Base-by-base conservation (phyloP, 345 rosid genomes). In the Nephelium lappaceum region DNA sequence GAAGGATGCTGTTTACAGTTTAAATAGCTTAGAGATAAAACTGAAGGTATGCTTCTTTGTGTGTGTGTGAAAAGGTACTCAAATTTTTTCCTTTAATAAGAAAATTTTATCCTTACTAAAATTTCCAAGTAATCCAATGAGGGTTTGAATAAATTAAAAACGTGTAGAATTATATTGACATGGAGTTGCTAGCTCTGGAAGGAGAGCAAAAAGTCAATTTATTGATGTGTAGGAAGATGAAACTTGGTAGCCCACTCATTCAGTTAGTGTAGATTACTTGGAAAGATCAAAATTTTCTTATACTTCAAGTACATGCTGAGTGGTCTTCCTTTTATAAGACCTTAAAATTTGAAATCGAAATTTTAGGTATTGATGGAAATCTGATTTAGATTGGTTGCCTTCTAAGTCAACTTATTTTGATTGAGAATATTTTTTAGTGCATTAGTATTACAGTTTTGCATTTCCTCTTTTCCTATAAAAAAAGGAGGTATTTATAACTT, bases 21-120 rank as follows among this genome's bases (percentile, higher is more conserved):
- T 93, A 73, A 93, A 88, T 75, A 84, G 83, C 79, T 82, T 92
- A 82, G 97, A 92, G 85, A 92, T 93, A 76, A 93, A 89, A 81
- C 90, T 93, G 41, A 93, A 93, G 95, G 93, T 93, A 80, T 67
- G 16, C 68, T 43, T 62, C 72, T 31, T 16, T 49, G 6, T 53
- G n/a, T 71, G 36, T 69, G 55, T 55, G 67, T 68, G 51, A 19
- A 45, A 45, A 7, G 19, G 39, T 14, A n/a, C 39, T 47, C 42
- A 47, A 19, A 58, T n/a, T 57, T 57, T n/a, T 57, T 57, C 12
- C 23, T 19, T 57, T 19, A 31, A 31, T 31, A 31, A 31, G 36
- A 31, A 31, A 2, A 31, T 31, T 31, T 31, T 31, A 31, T 31
- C 36, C 3, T 31, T 14, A 49, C 19, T 49, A 18, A 49, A 49